Conservation (phyloP, 1,284 basidiomycete species). For the Puccinia polysora region DNA sequence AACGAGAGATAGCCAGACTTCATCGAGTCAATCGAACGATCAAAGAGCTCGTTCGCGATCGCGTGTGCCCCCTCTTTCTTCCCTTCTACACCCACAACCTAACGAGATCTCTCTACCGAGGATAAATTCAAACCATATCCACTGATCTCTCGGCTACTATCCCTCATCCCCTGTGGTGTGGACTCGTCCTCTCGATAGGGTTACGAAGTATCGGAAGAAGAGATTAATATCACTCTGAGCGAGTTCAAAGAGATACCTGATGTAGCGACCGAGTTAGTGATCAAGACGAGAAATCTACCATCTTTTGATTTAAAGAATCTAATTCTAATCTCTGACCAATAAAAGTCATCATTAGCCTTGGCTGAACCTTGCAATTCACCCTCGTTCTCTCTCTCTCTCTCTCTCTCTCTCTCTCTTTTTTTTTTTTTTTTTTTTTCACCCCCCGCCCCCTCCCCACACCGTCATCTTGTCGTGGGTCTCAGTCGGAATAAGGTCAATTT, state of each 20-base stretch:
- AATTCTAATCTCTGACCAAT: conserved; percentile 7
- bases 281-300: conserved; percentile 49
- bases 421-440: conserved; percentile 47
- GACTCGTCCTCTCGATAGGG: conserved; percentile 58
- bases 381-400: neutral
- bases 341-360: too few relatives aligned
- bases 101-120: neutral
- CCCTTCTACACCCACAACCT: conserved; percentile 11
- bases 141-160: conserved; percentile 51
- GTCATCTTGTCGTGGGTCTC: too few relatives aligned
- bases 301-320: neutral
- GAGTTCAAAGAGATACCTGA: conserved; percentile 68
- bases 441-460: neutral
- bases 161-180: conserved; percentile 34
- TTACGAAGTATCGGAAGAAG: conserved; percentile 81
- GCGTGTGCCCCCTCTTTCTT: conserved; percentile 54
- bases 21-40: conserved; percentile 96
- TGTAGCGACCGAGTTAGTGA: conserved; percentile 54
- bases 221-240: conserved; percentile 76
- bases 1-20: conserved; percentile 62
- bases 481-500: conserved; percentile 75
- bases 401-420: neutral
- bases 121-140: conserved; percentile 54
- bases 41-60: conserved; percentile 90
- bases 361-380: too few relatives aligned